Conservation (phyloP, 2,329 filamentous ascomycete genomes). For the Cladosporium sp. region DNA sequence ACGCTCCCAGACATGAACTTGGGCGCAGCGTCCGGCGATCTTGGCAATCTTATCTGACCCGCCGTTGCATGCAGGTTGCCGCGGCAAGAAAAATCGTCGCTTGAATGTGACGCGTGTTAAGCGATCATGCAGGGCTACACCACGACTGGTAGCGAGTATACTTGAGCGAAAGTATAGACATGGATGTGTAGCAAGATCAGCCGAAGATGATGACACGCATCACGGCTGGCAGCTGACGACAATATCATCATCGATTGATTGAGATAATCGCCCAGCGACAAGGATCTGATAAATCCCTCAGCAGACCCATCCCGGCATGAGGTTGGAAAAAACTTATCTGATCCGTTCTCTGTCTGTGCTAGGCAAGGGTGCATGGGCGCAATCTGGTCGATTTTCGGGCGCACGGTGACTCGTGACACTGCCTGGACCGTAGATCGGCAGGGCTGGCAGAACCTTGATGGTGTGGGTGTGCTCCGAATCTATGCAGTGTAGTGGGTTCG, state of each 20-base stretch:
- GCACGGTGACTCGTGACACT: neutral
- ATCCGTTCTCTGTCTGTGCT: slow-evolving; percentile 6
- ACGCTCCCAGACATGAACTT: neutral
- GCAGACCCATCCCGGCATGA: neutral
- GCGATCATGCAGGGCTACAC: slow-evolving; percentile 6
- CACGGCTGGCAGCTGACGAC: neutral
- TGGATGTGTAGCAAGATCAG: neutral
- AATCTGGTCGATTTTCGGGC: no score
- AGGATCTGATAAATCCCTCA: slow-evolving; percentile 4
- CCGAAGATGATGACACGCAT: neutral
- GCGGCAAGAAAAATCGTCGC: neutral
- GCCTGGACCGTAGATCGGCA: slow-evolving; percentile 2
- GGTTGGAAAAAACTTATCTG: slow-evolving; percentile 11
- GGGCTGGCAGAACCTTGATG: slow-evolving; percentile 3
- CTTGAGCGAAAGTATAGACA: neutral
- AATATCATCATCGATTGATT: neutral
- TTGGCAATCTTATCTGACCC: slow-evolving; percentile 13
- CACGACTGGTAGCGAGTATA: neutral
- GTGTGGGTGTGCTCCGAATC: slow-evolving; percentile 6
- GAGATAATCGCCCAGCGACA: neutral
- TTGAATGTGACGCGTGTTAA: slow-evolving; percentile 9
- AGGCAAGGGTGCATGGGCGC: neutral
- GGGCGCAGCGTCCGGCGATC: neutral
- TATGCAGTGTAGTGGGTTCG: neutral
- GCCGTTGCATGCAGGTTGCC: neutral